These are phyloP conservation scores for Solanum neorickii DNA, from an alignment of 257 asterid genomes.

Conservation along the genomic window DNA sequence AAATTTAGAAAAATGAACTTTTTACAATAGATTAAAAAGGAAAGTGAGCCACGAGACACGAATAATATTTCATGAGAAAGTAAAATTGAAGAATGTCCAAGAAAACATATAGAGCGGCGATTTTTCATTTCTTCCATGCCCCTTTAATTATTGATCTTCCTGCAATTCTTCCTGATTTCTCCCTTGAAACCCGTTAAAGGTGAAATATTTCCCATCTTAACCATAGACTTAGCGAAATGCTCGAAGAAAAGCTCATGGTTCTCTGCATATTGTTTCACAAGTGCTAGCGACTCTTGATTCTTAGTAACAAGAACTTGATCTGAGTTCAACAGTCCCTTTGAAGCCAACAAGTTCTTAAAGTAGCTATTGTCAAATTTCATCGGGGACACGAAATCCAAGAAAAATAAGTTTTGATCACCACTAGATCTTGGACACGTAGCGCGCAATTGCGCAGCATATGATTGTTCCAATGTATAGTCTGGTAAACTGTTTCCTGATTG, in stretches of 20 bases:
- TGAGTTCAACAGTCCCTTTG: conserved; percentile 64
- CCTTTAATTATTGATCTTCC: conserved; percentile 33
- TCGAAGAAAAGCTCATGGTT: conserved; percentile 50
- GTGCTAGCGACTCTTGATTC: conserved; percentile 36
- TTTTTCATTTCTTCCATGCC: neutral
- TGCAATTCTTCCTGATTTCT: conserved; percentile 66
- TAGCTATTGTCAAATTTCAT: conserved; percentile 59
- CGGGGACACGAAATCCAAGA: conserved; percentile 54
- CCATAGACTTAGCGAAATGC: conserved; percentile 68
- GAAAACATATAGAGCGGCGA: neutral
- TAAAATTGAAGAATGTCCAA: neutral
- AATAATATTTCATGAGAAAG: too few species aligned
- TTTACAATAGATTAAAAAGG: too few species aligned
- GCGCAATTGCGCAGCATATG: conserved; percentile 50
- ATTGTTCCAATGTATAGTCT: conserved; percentile 44
- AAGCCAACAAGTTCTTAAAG: conserved; percentile 62
- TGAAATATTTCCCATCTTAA: conserved; percentile 76
- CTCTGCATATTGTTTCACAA: conserved; percentile 62
- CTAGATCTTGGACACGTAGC: conserved; percentile 62
- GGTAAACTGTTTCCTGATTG: conserved; percentile 66
- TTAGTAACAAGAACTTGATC: conserved; percentile 70
- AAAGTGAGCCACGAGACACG: too few species aligned
- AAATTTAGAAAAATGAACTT: too few species aligned
- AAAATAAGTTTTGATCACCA: conserved; percentile 64
- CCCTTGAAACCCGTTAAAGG: conserved; percentile 72